phyloP scores from a whole-genome alignment of 345 rosid species.

The Dipteronia dyeriana region DNA sequence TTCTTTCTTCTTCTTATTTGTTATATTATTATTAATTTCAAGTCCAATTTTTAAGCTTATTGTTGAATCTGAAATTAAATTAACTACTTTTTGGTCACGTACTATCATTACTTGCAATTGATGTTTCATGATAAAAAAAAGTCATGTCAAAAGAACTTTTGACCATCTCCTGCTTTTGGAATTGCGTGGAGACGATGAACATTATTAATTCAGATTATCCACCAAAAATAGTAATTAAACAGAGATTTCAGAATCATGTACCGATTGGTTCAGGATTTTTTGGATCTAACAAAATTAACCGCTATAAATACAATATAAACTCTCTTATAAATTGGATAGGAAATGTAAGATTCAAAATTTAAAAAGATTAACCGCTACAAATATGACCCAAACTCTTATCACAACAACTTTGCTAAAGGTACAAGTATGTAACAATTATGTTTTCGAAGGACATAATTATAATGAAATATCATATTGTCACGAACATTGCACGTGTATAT shows the following conservation, averaged over 20 bases:
- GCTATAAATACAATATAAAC: too few relatives aligned
- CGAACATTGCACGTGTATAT: constrained; percentile 17
- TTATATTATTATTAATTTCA: not conserved
- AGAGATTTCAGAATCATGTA: too few relatives aligned
- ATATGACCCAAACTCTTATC: too few relatives aligned
- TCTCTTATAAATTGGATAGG: too few relatives aligned
- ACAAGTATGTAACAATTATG: too few relatives aligned
- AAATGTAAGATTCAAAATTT: too few relatives aligned
- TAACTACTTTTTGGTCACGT: constrained; percentile 36
- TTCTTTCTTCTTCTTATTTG: not conserved
- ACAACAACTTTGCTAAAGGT: not conserved
- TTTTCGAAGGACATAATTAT: not conserved
- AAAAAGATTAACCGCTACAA: too few relatives aligned
- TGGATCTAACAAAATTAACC: too few relatives aligned
- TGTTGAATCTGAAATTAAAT: not conserved
- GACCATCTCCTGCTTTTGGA: constrained; percentile 25
- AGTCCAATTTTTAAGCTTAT: constrained; percentile 4
- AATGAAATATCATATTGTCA: not conserved
- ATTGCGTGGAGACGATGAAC: not conserved
- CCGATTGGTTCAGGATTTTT: too few relatives aligned
- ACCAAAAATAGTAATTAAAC: not conserved
- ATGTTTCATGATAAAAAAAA: constrained; percentile 6
- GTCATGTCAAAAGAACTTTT: constrained; percentile 34
- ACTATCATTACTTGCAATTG: constrained; percentile 28
- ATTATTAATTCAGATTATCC: not conserved